Conservation (phyloP, 257 asterid genomes). For the Lantana camara region DNA sequence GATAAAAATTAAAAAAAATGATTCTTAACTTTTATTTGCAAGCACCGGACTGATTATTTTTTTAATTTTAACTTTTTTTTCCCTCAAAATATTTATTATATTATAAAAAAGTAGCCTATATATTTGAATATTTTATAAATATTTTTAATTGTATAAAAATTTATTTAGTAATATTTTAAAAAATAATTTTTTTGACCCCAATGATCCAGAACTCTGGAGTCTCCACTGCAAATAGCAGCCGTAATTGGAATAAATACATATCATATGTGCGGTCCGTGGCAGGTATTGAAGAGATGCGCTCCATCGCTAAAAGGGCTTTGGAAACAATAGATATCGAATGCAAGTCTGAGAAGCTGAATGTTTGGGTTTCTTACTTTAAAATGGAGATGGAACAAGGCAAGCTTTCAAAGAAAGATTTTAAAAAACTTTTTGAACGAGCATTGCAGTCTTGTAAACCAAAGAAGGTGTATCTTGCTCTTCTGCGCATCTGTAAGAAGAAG, state of each 20-base stretch:
- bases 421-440: slow-evolving; percentile 75
- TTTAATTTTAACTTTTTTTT: too few species aligned
- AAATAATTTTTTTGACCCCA: too few species aligned
- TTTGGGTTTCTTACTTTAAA: slow-evolving; percentile 41
- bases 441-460: slow-evolving; percentile 87
- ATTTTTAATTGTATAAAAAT: too few species aligned
- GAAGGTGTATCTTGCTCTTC: slow-evolving; percentile 75
- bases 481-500: slow-evolving; percentile 78
- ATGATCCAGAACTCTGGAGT: too few species aligned
- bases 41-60: too few species aligned
- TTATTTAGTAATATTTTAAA: too few species aligned
- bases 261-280: slow-evolving; percentile 79
- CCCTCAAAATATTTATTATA: too few species aligned
- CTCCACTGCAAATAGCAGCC: slow-evolving; percentile 91
- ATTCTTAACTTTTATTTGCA: too few species aligned
- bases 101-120: too few species aligned
- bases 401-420: slow-evolving; percentile 92
- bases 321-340: slow-evolving; percentile 36
- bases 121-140: too few species aligned
- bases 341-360: too few species aligned
- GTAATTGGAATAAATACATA: slow-evolving; percentile 93
- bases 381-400: slow-evolving; percentile 86
- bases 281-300: slow-evolving; percentile 86
- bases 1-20: too few species aligned
- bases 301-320: slow-evolving; percentile 98